Base-by-base conservation (phyloP, 441 rosid species). In the Eutrema salsugineum region DNA sequence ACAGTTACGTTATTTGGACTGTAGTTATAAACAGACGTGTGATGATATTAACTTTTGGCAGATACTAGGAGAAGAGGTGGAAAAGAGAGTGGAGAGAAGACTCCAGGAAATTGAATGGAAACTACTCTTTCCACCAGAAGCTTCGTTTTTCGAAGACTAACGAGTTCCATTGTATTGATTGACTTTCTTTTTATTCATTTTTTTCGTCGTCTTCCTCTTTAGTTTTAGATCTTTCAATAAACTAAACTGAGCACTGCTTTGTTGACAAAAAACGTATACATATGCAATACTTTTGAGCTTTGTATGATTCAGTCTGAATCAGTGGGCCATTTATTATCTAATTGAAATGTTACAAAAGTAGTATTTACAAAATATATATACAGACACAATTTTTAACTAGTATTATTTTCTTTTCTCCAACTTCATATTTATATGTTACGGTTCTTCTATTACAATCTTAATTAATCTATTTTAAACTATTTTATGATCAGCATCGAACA, bases 41-140 rank as follows among this genome's bases (percentile, higher is more conserved):
- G 8, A 11, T 46, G 20, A 63, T 35, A 28, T 38, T 44, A 24
- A 1, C 0, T n/a, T 22, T 20, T 32, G 68, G 66, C 44, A 89
- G 94, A 75, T 84, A 27, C 80, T 60, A 63, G 88, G 67, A 12
- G 88, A 44, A 47, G 85, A 81, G 46, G 73, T 87, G 28, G 80
- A 81, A 58, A 58, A 72, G 17, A 79, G 56, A 40, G 82, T 87
- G 56, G 70, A 77, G 28, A 56, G 58, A 50, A 70, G 81, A 16
- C 79, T 89, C 14, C 55, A 68, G 5, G 82, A 82, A 40, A 77
- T 59, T 55, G 83, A 85, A 51, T 20, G 80, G 83, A 66, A 82
- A 22, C 70, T 62, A 40, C 72, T 20, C 0, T 69, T 76, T 63
- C 27, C 32, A 19, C 70, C 70, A 42, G 59, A 76, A 69, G 46